Conservation (phyloP, 2,329 filamentous ascomycete species). For the Monosporascus sp. region DNA sequence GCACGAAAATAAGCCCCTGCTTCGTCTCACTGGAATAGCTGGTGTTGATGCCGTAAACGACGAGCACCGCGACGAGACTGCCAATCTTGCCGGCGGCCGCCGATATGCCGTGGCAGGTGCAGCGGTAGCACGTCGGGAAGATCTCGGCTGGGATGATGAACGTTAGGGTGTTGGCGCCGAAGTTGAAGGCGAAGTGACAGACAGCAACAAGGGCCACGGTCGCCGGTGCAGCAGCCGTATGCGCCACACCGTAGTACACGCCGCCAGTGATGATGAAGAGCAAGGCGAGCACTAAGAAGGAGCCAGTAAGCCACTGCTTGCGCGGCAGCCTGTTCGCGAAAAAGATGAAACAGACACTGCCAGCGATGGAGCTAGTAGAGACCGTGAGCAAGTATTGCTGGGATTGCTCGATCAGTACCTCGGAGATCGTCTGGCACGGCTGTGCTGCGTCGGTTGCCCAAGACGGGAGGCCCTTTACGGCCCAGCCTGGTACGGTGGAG, state of each 20-base stretch:
- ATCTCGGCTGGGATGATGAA: constrained; percentile 61
- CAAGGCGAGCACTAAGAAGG: constrained; percentile 40
- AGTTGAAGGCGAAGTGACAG: constrained; percentile 50
- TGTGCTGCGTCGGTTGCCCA: constrained; percentile 45
- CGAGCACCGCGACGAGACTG: constrained; percentile 7
- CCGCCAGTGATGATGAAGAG: constrained; percentile 45
- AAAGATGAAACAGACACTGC: constrained; percentile 42
- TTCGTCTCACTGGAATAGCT: constrained; percentile 34
- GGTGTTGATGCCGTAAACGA: constrained; percentile 40
- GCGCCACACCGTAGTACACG: constrained; percentile 43
- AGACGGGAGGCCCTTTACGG: constrained; percentile 31
- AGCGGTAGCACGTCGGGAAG: constrained; percentile 59
- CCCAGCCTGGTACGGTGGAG: constrained; percentile 39
- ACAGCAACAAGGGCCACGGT: constrained; percentile 47
- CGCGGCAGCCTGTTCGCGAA: constrained; percentile 42
- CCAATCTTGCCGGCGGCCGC: constrained; percentile 56
- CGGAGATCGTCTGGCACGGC: constrained; percentile 47
- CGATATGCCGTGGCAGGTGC: constrained; percentile 57
- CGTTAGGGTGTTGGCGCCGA: constrained; percentile 56
- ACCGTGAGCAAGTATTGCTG: constrained; percentile 49
- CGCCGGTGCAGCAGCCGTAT: constrained; percentile 18
- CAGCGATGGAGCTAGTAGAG: constrained; percentile 45
- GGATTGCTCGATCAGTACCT: constrained; percentile 44
- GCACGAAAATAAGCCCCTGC: constrained; percentile 44
- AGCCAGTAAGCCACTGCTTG: constrained; percentile 43